Percentiles rank a stretch among this genome's conserved stretches.
These are phyloP conservation scores for Cercospora sp. DNA, from an alignment of 2,329 filamentous ascomycete genomes.

Conservation along the genomic window DNA sequence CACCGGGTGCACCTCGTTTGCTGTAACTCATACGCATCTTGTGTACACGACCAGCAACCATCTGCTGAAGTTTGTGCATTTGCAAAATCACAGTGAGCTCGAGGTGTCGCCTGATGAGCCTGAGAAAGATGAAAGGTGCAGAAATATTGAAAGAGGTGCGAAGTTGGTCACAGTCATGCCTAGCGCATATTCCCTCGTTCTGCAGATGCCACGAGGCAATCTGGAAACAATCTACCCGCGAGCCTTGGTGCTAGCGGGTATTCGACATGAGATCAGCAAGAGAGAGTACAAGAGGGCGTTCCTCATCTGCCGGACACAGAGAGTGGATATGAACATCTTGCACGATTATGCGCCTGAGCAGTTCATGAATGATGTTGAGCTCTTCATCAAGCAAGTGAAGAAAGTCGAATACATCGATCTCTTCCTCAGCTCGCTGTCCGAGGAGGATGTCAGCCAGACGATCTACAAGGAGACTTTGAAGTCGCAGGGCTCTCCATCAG, in stretches of 20 bases:
- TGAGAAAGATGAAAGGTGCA: constrained; percentile 86
- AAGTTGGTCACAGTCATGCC: constrained; percentile 87
- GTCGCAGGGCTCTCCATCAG: constrained; percentile 33
- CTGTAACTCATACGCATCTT: constrained; percentile 77
- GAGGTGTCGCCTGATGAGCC: constrained; percentile 85
- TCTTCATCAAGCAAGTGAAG: constrained; percentile 82
- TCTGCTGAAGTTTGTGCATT: constrained; percentile 89
- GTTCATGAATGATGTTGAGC: constrained; percentile 72
- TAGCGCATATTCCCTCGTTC: constrained; percentile 76
- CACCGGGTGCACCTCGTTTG: constrained; percentile 89
- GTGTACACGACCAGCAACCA: constrained; percentile 92
- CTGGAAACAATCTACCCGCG: constrained; percentile 92
- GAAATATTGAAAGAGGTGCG: constrained; percentile 87
- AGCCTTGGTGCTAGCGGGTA: constrained; percentile 87
- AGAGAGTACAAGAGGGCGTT: constrained; percentile 85
- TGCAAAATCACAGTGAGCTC: constrained; percentile 64
- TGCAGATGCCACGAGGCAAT: constrained; percentile 96
- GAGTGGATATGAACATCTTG: constrained; percentile 96
- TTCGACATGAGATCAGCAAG: constrained; percentile 75
- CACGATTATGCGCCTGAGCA: constrained; percentile 89
- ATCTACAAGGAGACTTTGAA: constrained; percentile 88
- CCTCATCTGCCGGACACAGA: constrained; percentile 81
- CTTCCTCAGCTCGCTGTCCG: constrained; percentile 62
- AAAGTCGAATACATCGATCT: constrained; percentile 83
- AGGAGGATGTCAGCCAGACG: constrained; percentile 89